These are phyloP conservation scores for Phylloporus sp. DNA, from an alignment of 1,284 basidiomycete species.

Conservation along the genomic window DNA sequence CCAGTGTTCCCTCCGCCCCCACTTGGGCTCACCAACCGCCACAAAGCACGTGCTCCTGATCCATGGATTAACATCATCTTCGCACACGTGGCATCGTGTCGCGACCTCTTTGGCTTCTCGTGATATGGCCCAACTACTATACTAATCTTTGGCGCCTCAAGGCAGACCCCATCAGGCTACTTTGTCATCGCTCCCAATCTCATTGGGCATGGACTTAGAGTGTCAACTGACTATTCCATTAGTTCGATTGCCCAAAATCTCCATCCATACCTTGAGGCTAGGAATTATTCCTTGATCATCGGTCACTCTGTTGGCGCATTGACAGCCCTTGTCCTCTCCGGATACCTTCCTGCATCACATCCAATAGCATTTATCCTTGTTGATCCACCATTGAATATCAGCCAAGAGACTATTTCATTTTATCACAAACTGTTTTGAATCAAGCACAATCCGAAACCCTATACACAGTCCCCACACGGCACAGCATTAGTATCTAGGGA, in stretches of 20 bases:
- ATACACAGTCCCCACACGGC: too few species aligned
- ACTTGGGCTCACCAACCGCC: conserved; percentile 20
- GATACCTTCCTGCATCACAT: conserved; percentile 13
- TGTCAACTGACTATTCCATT: conserved; percentile 17
- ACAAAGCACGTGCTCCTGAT: conserved; percentile 25
- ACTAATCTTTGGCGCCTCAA: background rate
- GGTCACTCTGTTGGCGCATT: conserved; percentile 31
- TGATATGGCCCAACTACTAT: conserved; percentile 12
- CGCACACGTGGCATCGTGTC: conserved; percentile 27
- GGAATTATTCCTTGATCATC: conserved; percentile 24
- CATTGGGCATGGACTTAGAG: conserved; percentile 26
- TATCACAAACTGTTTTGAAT: background rate
- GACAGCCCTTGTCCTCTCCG: conserved; percentile 19
- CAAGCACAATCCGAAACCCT: too few species aligned
- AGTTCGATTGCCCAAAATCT: background rate
- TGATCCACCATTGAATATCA: conserved; percentile 21
- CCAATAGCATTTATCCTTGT: conserved; percentile 27
- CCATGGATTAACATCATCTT: conserved; percentile 28
- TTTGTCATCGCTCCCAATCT: conserved; percentile 30
- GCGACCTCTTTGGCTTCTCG: conserved; percentile 21
- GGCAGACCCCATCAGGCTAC: conserved; percentile 20
- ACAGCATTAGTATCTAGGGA: too few species aligned
- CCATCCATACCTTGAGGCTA: conserved; percentile 23
- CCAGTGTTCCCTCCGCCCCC: conserved; percentile 16
- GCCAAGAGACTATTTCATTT: background rate